These are phyloP conservation scores for Scorias spongiosa DNA, from an alignment of 2,329 filamentous ascomycete genomes.

Conservation along the genomic window DNA sequence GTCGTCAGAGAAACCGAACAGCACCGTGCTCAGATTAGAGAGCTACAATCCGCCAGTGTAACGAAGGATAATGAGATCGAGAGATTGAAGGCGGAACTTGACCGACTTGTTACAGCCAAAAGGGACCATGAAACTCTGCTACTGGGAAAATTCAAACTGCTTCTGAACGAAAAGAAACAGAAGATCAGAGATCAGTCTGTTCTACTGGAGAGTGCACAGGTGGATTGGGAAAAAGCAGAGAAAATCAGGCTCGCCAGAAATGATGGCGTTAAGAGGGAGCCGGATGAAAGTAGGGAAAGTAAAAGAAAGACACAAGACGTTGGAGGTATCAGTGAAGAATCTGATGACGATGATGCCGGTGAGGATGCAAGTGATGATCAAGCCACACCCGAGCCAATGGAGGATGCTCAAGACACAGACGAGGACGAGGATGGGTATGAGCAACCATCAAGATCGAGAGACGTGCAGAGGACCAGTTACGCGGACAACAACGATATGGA, in stretches of 20 bases:
- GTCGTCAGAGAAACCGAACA: slow-evolving; percentile 37
- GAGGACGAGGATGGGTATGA: slow-evolving; percentile 1
- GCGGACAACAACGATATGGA: too few relatives aligned
- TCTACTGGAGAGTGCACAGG: slow-evolving; percentile 41
- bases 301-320: slow-evolving; percentile 20
- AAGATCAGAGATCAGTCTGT: slow-evolving; percentile 63
- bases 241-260: slow-evolving; percentile 5
- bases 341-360: slow-evolving; percentile 30
- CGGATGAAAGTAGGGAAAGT: slow-evolving; percentile 8
- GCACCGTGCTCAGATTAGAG: slow-evolving; percentile 25
- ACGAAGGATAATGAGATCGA: slow-evolving; percentile 41
- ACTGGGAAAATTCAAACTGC: slow-evolving; percentile 51
- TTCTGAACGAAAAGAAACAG: slow-evolving; percentile 66
- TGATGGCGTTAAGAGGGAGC: slow-evolving; percentile 2
- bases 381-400: slow-evolving; percentile 11
- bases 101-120: slow-evolving; percentile 52
- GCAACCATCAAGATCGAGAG: too few relatives aligned
- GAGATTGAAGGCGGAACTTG: slow-evolving; percentile 46
- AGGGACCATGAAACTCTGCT: slow-evolving; percentile 50
- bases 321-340: slow-evolving; percentile 19
- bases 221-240: slow-evolving; percentile 42
- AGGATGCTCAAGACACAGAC: slow-evolving; percentile 12
- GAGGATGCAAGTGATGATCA: slow-evolving; percentile 29
- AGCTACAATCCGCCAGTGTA: slow-evolving; percentile 17
- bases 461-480: too few relatives aligned